phyloP scores from a whole-genome alignment of 208 protist species.

The Acanthamoeba quina region DNA sequence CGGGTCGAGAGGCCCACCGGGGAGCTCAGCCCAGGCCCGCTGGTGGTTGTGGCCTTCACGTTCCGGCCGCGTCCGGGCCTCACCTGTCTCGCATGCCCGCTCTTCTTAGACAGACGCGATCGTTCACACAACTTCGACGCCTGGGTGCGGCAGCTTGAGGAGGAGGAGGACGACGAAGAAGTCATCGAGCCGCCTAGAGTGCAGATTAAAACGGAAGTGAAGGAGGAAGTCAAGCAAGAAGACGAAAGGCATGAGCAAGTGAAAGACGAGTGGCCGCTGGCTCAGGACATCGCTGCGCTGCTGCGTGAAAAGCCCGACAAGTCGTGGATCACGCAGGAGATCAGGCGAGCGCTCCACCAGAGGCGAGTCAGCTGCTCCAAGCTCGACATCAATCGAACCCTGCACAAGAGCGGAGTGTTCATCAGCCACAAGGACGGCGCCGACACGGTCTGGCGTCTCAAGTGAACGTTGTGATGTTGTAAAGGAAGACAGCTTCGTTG shows the following conservation, averaged over 20 bases:
- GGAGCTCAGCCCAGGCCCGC: no score
- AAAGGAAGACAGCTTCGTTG: no score
- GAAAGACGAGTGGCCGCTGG: not conserved
- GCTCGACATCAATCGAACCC: not conserved
- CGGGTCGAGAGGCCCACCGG: no score
- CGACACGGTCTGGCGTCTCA: not conserved
- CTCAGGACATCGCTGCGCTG: not conserved
- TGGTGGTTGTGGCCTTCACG: not conserved
- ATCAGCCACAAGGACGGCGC: not conserved
- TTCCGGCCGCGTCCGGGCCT: not conserved
- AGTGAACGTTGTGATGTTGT: not conserved
- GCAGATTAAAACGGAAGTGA: not conserved
- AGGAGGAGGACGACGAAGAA: not conserved
- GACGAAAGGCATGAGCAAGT: not conserved
- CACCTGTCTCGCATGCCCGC: not conserved
- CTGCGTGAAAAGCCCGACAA: not conserved
- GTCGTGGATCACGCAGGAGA: not conserved
- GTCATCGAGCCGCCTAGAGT: not conserved
- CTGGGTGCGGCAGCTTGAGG: not conserved
- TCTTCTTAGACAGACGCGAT: not conserved
- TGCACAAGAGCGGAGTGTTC: not conserved
- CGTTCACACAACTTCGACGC: not conserved
- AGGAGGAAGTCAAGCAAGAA: not conserved
- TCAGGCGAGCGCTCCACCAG: not conserved
- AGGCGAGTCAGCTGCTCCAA: not conserved